These are phyloP conservation scores for Murraya paniculata DNA, from an alignment of 345 rosid genomes.

Conservation along the genomic window DNA sequence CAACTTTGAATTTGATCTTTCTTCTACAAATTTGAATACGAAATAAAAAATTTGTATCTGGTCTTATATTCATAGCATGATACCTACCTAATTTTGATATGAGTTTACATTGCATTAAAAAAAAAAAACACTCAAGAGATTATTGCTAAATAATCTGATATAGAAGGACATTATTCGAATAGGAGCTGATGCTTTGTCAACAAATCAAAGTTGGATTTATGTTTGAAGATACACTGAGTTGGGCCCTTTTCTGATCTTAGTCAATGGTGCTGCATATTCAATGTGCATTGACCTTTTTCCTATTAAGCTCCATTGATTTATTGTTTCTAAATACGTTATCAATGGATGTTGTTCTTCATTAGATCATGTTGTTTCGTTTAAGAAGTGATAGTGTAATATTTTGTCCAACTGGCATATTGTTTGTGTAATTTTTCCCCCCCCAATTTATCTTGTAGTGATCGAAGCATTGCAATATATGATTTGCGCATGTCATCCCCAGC, in stretches of 20 bases:
- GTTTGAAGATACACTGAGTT: background rate
- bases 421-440: background rate
- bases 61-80: background rate
- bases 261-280: background rate
- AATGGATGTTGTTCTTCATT: background rate
- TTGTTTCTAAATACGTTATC: too few species aligned
- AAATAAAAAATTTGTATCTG: background rate
- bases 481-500: slow-evolving; percentile 78
- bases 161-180: background rate
- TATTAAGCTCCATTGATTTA: background rate
- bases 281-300: background rate
- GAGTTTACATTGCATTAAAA: too few species aligned
- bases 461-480: slow-evolving; percentile 77
- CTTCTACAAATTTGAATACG: background rate
- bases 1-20: background rate
- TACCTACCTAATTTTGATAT: background rate
- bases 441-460: slow-evolving; percentile 52
- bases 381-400: slow-evolving; percentile 4
- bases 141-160: background rate
- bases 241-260: background rate
- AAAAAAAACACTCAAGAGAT: background rate
- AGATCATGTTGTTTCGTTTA: background rate
- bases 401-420: background rate
- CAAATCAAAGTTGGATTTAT: background rate
- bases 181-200: background rate